Evolutionary conservation across 1,284 basidiomycete species (phyloP).

Genomic region (Malassezia brasiliensis): DNA sequence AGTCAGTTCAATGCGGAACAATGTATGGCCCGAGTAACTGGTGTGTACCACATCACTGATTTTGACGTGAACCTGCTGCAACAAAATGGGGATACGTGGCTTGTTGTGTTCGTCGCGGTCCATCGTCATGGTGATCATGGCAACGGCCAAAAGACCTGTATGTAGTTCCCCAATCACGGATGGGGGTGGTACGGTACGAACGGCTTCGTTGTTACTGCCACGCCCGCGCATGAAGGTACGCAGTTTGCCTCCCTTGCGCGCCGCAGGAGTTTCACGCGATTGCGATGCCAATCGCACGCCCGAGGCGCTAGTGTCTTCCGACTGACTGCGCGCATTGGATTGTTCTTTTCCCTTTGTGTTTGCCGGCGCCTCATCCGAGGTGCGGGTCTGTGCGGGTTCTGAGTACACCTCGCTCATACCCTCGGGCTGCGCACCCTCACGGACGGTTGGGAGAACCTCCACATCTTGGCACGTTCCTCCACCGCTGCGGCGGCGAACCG

Average conservation of each 20-base stretch:
- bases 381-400: neutral
- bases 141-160: slow-evolving; percentile 16
- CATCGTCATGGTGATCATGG: slow-evolving; percentile 66
- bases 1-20: slow-evolving; percentile 89
- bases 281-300: neutral
- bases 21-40: slow-evolving; percentile 64
- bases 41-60: slow-evolving; percentile 78
- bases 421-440: neutral
- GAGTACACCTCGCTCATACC: neutral
- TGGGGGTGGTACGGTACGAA: neutral
- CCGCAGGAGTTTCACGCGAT: neutral
- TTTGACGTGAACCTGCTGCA: slow-evolving; percentile 73
- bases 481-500: neutral
- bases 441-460: too few species aligned
- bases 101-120: slow-evolving; percentile 80
- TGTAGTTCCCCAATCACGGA: neutral
- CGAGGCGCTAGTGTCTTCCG: too few species aligned
- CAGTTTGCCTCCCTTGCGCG: neutral
- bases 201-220: neutral
- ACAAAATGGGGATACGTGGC: slow-evolving; percentile 71
- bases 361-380: too few species aligned
- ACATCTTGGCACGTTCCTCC: neutral
- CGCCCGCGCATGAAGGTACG: neutral
- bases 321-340: too few species aligned
- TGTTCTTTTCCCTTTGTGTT: too few species aligned